Percentiles rank a stretch among this genome's conserved stretches.
Conservation (phyloP, 208 protist genomes). For the Leishmania guyanensis region DNA sequence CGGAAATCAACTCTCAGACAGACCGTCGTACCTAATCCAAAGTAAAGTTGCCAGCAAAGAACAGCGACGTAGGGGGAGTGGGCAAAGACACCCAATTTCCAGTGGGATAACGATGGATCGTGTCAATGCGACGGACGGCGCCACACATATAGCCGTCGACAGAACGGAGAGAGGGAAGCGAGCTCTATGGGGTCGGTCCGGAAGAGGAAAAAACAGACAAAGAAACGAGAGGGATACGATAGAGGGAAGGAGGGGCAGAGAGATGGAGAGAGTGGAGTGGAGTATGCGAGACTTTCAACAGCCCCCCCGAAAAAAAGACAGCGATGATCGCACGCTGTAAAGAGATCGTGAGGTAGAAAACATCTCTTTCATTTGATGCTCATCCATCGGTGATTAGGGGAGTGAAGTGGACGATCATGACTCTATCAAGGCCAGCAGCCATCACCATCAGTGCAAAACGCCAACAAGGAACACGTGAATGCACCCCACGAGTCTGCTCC, state of each 20-base stretch:
- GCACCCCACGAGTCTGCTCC: not conserved
- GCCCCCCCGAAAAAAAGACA: too few relatives aligned
- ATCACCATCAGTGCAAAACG: not conserved
- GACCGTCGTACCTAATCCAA: not conserved
- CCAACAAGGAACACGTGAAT: not conserved
- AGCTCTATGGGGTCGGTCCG: not conserved
- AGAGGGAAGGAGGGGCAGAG: too few relatives aligned
- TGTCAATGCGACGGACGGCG: not conserved
- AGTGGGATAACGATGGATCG: not conserved
- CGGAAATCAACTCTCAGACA: not conserved
- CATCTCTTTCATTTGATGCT: not conserved
- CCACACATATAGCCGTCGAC: not conserved
- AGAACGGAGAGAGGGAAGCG: too few relatives aligned
- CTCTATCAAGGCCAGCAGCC: not conserved
- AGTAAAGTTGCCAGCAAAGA: not conserved
- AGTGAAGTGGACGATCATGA: not conserved
- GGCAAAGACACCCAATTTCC: not conserved
- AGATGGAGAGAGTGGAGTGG: not conserved
- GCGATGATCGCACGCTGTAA: not conserved
- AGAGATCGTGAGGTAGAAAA: not conserved
- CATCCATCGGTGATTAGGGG: not conserved
- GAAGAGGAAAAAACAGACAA: not conserved
- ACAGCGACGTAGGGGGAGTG: not conserved
- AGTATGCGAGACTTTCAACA: not conserved
- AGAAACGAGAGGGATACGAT: not conserved